A percentile compares a stretch with the other conserved stretches of the same genome.
These are phyloP conservation scores for Cymbopogon citratus DNA, from an alignment of 176 grass and related monocot genomes.

Conservation along the genomic window DNA sequence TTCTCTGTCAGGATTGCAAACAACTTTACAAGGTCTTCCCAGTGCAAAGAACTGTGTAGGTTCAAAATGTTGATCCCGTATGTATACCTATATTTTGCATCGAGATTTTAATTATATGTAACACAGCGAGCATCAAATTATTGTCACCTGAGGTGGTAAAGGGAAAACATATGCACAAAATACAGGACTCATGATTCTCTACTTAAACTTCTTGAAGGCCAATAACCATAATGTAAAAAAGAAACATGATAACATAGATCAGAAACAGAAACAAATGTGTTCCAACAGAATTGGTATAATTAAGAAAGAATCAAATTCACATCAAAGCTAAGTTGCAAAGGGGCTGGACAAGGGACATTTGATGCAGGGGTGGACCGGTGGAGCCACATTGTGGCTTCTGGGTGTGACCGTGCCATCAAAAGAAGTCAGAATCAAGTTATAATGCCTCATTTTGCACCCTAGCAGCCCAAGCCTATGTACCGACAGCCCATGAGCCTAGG, in stretches of 20 bases:
- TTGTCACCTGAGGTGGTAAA: neutral
- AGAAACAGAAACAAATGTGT: neutral
- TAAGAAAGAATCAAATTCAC: slow-evolving; percentile 14
- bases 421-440: neutral
- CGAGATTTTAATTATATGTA: slow-evolving; percentile 15
- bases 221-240: slow-evolving; percentile 7
- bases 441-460: neutral
- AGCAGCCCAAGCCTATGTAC: neutral
- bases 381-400: neutral
- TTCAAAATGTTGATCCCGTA: slow-evolving; percentile 75
- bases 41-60: slow-evolving; percentile 79
- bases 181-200: neutral
- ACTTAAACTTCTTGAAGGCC: slow-evolving; percentile 1
- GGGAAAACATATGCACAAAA: slow-evolving; percentile 2
- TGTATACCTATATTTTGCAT: slow-evolving; percentile 65
- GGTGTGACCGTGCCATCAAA: neutral
- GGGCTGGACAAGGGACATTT: neutral
- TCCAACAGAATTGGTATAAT: neutral
- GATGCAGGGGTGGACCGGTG: neutral
- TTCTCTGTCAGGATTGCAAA: slow-evolving; percentile 65
- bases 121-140: neutral
- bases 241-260: slow-evolving; percentile 1
- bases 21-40: slow-evolving; percentile 69
- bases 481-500: neutral
- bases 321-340: neutral